phyloP scores from a whole-genome alignment of 208 protist genomes.

The Trypanosoma theileri region DNA sequence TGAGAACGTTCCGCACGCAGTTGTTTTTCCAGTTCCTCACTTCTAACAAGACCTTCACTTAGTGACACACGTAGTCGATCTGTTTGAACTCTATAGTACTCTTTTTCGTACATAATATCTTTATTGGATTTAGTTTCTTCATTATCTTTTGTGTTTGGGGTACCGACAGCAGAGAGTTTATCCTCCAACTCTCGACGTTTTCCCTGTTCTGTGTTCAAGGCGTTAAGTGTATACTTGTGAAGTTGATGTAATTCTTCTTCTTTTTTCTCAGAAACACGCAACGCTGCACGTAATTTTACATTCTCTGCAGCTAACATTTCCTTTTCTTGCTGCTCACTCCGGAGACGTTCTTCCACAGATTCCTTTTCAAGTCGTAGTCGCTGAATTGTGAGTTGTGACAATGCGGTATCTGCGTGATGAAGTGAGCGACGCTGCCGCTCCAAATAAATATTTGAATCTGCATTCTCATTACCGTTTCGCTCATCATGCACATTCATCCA shows the following conservation, averaged over 20 bases:
- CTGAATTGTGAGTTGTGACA: constrained; percentile 48
- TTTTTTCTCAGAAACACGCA: constrained; percentile 33
- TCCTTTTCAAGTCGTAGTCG: constrained; percentile 43
- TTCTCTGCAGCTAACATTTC: constrained; percentile 42
- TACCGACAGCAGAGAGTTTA: constrained; percentile 14
- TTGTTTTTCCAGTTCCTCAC: constrained; percentile 28
- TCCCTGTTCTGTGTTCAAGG: constrained; percentile 24
- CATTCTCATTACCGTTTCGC: no score
- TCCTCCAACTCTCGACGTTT: constrained; percentile 32
- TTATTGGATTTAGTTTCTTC: constrained; percentile 15
- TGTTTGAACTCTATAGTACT: constrained; percentile 69
- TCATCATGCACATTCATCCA: background rate
- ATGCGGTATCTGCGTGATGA: constrained; percentile 34
- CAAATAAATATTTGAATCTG: background rate
- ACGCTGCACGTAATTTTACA: constrained; percentile 32
- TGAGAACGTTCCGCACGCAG: constrained; percentile 36
- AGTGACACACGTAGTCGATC: constrained; percentile 35
- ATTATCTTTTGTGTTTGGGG: background rate
- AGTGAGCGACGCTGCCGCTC: constrained; percentile 6
- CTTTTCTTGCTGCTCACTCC: constrained; percentile 38
- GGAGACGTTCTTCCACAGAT: constrained; percentile 31
- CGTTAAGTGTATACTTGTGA: constrained; percentile 24
- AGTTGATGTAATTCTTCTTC: constrained; percentile 22
- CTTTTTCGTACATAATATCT: constrained; percentile 44
- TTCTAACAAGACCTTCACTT: constrained; percentile 24